Conservation (phyloP, 768 basidiomycete genomes). For the Pleurotus cornucopiae region DNA sequence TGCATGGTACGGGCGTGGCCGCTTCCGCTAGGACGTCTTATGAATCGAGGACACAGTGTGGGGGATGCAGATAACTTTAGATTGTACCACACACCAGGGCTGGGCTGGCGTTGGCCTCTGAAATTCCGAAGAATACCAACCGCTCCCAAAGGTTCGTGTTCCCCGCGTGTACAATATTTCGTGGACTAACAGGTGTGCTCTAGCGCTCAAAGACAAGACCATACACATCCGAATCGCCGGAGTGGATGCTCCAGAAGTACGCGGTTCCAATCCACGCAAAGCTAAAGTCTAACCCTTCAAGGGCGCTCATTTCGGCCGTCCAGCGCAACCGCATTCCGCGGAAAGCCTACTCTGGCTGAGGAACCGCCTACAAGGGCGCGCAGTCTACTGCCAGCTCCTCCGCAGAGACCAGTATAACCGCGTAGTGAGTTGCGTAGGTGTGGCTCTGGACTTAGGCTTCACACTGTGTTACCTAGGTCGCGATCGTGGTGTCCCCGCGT, state of each 20-base stretch:
- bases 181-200: background rate
- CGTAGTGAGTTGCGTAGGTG: slow-evolving; percentile 46
- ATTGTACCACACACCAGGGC: slow-evolving; percentile 78
- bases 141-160: slow-evolving; percentile 45
- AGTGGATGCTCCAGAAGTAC: slow-evolving; percentile 89
- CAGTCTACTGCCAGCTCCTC: slow-evolving; percentile 67
- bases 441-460: background rate
- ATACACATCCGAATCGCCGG: slow-evolving; percentile 87
- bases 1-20: background rate
- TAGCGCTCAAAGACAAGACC: slow-evolving; percentile 77
- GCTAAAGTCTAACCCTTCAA: slow-evolving; percentile 19
- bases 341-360: slow-evolving; percentile 78
- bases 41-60: slow-evolving; percentile 41
- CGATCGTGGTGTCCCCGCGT: slow-evolving; percentile 51
- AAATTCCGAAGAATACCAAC: slow-evolving; percentile 65
- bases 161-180: background rate
- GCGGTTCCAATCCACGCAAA: slow-evolving; percentile 5
- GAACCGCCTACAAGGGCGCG: slow-evolving; percentile 47
- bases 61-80: slow-evolving; percentile 88
- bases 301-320: slow-evolving; percentile 83
- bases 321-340: slow-evolving; percentile 66
- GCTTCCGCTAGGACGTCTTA: background rate
- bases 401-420: slow-evolving; percentile 82
- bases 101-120: slow-evolving; percentile 73
- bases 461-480: slow-evolving; percentile 45